Base-by-base conservation (phyloP, 2,329 filamentous ascomycete species). In the Metarhizium album region DNA sequence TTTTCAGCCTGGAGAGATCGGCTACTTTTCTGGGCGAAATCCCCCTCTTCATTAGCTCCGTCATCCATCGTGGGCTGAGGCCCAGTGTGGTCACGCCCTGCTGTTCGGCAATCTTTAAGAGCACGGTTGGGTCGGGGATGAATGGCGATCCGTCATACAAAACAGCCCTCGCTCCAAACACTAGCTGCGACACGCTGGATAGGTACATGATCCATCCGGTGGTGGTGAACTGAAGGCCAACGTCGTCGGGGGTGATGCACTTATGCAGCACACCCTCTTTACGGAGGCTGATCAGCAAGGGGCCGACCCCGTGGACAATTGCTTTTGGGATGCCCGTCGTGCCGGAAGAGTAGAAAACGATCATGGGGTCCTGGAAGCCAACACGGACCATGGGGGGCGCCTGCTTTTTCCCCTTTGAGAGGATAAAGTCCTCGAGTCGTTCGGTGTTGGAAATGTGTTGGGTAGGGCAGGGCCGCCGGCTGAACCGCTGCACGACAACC, bases 171-270 rank as follows among this genome's bases (percentile, higher is more conserved):
- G 74, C 73, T 7, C 87, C 86, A 38, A 74, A 68, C 1, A 84
- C 58, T 7, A 91, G 70, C 3, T 74, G 70, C 20, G 74, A 71
- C 0, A 87, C 71, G 37, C 75, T 78, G 2, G 73, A 68, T 8
- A 90, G 70, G 62, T 91, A 93, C 88, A 95, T 94, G 67, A 95
- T 93, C 88, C 88, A 94, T 0, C 86, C 85, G 0, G 85, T 89
- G 0, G 82, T 85, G 1, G 82, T 80, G 60, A 76, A 80, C 63
- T 81, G 76, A 52, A 81, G 57, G 1, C 65, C 61, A 1, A 79
- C 70, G 42, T 66, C 69, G n/a, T 67, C 60, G 0, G 69, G 58
- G 0, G 56, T 61, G 3, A 67, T 51, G 27, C 70, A 67, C 46
- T 75, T 71, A 59, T 80, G 76, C 24, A 80, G 63, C 2, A 63